Base-by-base conservation (phyloP, 192 early-diverging fungal genomes). In the Paraglomus occultum region DNA sequence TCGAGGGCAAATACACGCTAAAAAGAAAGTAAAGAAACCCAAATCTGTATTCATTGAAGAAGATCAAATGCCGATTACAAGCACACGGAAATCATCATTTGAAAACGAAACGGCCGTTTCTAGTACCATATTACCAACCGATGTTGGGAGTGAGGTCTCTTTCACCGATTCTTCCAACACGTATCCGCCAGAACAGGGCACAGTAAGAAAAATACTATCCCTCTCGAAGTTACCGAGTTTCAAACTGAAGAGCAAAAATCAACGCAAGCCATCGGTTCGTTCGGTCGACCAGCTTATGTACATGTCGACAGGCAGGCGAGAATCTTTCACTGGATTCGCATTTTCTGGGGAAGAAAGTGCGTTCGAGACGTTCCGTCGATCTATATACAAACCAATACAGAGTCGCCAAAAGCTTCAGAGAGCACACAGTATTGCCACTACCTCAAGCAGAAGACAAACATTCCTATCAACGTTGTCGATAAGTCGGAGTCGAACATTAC, bases 1-100 rank as follows among this genome's bases (percentile, higher is more conserved):
- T 54, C 92, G 92, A 51, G 95, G 95, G 80, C 82, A 88, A 65
- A 79, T 87, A 20, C 74, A 79, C 53, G 11, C 12, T 17, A 8
- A 0, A 10, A 67, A 55, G 18, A 68, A 57, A 47, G 4, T 0
- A 11, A 55, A 54, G 18, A 23, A 3, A 55, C 40, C 20, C 10
- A 55, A 47, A 14, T 11, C 52, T 38, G 45, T 43, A 10, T 11
- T 57, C 38, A 1, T 1, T 6, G 66, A 55, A 8, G 66, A 68
- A 57, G 52, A 68, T 20, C 6, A 68, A 52, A 6, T 52, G 8
- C 23, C 18, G 4, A 45, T 57, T 8, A 14, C 51, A 57, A 55
- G 67, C 57, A 31, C 31, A 2, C 31, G 31, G 31, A 31, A 31
- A 31, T 31, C 31, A 31, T 31, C 31, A 2, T 31, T 31, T 31